phyloP scores from a whole-genome alignment of 805 yeast species.

The Kuraishia borneana region DNA sequence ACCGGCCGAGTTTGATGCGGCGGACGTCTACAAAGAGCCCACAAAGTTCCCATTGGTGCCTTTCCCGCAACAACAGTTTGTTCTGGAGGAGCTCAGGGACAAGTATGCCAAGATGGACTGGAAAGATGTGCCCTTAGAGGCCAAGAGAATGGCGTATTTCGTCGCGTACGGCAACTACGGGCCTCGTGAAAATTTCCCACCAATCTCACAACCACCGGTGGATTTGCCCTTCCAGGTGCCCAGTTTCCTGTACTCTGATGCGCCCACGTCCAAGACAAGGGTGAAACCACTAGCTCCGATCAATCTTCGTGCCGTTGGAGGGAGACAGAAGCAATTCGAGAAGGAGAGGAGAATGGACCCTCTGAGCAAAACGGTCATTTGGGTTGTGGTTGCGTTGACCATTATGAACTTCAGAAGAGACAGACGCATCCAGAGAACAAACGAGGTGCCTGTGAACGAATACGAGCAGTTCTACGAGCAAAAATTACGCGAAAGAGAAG shows the following conservation, averaged over 20 bases:
- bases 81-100: constrained; percentile 36
- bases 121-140: constrained; percentile 34
- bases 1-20: constrained; percentile 22
- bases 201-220: constrained; percentile 34
- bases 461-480: constrained; percentile 5
- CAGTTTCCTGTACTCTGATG: constrained; percentile 14
- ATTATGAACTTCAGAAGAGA: constrained; percentile 47
- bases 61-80: constrained; percentile 43
- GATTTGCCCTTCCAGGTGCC: constrained; percentile 50
- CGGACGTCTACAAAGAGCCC: constrained; percentile 19
- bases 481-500: constrained; percentile 6
- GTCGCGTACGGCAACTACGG: constrained; percentile 66
- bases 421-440: constrained; percentile 19
- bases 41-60: constrained; percentile 19
- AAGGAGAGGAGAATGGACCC: constrained; percentile 48
- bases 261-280: constrained; percentile 18
- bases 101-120: constrained; percentile 38
- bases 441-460: constrained; percentile 19
- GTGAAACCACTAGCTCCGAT: constrained; percentile 22
- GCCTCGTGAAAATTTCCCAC: constrained; percentile 43
- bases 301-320: constrained; percentile 26
- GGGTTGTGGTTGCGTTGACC: constrained; percentile 33
- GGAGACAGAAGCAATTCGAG: constrained; percentile 29
- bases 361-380: constrained; percentile 40
- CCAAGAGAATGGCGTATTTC: constrained; percentile 47